phyloP scores from a whole-genome alignment of 305 asterid genomes.

The Fraxinus sp. region DNA sequence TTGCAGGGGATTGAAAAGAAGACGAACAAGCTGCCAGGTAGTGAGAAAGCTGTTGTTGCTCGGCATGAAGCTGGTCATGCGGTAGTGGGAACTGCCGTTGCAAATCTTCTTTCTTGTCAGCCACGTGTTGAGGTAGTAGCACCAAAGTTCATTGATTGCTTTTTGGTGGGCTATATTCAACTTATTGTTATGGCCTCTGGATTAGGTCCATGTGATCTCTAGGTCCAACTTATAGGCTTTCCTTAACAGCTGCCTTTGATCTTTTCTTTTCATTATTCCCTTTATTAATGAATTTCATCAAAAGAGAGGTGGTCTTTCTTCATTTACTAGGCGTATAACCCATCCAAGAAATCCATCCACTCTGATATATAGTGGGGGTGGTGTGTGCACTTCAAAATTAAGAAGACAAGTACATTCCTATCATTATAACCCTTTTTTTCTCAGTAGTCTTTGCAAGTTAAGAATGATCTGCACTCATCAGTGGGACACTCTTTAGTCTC shows the following conservation, averaged over 20 bases:
- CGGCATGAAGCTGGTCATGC: slow-evolving; percentile 99
- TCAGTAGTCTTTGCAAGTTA: neutral
- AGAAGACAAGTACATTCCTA: neutral
- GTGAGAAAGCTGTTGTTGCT: slow-evolving; percentile 97
- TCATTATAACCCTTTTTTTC: neutral
- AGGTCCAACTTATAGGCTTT: neutral
- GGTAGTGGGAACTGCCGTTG: slow-evolving; percentile 98
- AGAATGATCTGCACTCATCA: neutral
- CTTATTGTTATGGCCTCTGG: slow-evolving; percentile 12
- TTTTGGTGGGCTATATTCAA: slow-evolving; percentile 14
- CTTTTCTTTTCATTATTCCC: neutral
- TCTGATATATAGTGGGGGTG: neutral
- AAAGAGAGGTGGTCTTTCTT: neutral
- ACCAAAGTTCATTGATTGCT: neutral
- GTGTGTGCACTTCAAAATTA: neutral
- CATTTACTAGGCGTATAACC: neutral
- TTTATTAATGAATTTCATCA: neutral
- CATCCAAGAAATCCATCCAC: slow-evolving; percentile 2
- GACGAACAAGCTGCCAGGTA: slow-evolving; percentile 86
- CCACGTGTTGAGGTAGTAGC: slow-evolving; percentile 89
- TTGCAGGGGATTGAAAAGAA: slow-evolving; percentile 96
- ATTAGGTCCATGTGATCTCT: neutral
- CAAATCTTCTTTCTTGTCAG: slow-evolving; percentile 91
- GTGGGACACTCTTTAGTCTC: neutral
- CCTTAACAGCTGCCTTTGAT: neutral